A percentile compares a stretch with the other conserved stretches of the same genome.
These are phyloP conservation scores for Penicillium freii DNA, from an alignment of 2,329 filamentous ascomycete species.

Conservation along the genomic window DNA sequence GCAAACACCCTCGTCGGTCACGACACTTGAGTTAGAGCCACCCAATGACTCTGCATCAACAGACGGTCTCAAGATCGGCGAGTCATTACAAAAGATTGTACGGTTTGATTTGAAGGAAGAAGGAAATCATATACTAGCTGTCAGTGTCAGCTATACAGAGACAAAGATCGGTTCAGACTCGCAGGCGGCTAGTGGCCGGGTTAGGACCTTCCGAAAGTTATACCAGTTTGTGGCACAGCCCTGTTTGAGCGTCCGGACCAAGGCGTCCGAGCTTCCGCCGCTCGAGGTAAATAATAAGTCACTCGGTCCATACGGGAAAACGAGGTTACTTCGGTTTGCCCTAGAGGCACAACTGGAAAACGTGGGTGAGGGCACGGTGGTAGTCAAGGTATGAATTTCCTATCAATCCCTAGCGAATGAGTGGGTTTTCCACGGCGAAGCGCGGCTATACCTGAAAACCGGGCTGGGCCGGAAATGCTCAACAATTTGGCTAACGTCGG, in stretches of 20 bases:
- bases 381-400: constrained; percentile 61
- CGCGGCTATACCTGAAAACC: background rate
- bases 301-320: constrained; percentile 45
- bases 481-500: constrained; percentile 6
- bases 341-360: constrained; percentile 96
- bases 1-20: constrained; percentile 79
- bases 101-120: constrained; percentile 89
- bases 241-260: constrained; percentile 85
- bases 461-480: background rate
- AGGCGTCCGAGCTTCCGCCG: constrained; percentile 65
- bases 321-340: constrained; percentile 58
- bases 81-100: constrained; percentile 77
- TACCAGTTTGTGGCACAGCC: constrained; percentile 96
- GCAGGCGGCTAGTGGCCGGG: constrained; percentile 57
- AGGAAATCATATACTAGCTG: constrained; percentile 86
- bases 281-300: constrained; percentile 47
- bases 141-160: constrained; percentile 93
- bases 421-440: background rate
- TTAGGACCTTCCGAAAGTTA: constrained; percentile 86
- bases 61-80: constrained; percentile 45
- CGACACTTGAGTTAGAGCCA: constrained; percentile 58
- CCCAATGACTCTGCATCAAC: constrained; percentile 49
- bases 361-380: constrained; percentile 77
- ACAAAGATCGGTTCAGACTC: constrained; percentile 55
- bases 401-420: background rate